Conservation (phyloP, 2,329 filamentous ascomycete species). For the Septoria linicola region DNA sequence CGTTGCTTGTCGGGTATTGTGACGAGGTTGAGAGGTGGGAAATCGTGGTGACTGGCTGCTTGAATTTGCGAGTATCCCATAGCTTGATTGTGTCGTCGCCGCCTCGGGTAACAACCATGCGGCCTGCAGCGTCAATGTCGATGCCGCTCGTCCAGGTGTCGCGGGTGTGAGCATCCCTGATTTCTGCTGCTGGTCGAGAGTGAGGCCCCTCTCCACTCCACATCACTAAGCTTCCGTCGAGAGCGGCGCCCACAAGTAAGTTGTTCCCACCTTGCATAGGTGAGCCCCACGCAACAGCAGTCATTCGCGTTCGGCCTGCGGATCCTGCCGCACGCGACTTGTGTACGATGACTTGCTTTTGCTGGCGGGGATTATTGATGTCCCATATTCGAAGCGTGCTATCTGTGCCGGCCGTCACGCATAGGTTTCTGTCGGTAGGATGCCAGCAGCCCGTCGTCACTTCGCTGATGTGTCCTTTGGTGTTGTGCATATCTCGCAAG, state of each 20-base stretch:
- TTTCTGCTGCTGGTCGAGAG: slow-evolving; percentile 75
- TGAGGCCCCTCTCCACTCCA: slow-evolving; percentile 89
- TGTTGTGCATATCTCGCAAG: slow-evolving; percentile 93
- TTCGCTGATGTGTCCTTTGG: slow-evolving; percentile 93
- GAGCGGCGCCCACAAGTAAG: slow-evolving; percentile 74
- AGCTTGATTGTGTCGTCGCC: slow-evolving; percentile 92
- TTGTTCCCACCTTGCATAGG: slow-evolving; percentile 74
- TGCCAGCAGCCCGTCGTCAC: slow-evolving; percentile 89
- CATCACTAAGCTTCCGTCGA: slow-evolving; percentile 89
- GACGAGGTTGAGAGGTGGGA: slow-evolving; percentile 78
- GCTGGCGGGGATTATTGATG: slow-evolving; percentile 81
- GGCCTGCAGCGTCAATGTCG: slow-evolving; percentile 85
- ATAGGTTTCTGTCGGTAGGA: slow-evolving; percentile 78
- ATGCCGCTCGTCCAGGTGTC: slow-evolving; percentile 91
- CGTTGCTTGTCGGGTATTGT: slow-evolving; percentile 80
- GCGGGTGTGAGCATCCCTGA: slow-evolving; percentile 75
- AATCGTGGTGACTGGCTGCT: slow-evolving; percentile 76
- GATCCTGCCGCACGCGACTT: slow-evolving; percentile 87
- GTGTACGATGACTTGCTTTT: slow-evolving; percentile 93
- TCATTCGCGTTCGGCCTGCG: slow-evolving; percentile 90
- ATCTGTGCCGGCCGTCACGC: slow-evolving; percentile 88
- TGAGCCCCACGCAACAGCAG: slow-evolving; percentile 81
- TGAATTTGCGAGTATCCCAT: slow-evolving; percentile 97
- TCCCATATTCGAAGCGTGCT: slow-evolving; percentile 98
- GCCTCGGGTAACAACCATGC: slow-evolving; percentile 85